Evolutionary conservation across 345 rosid species (phyloP).

Genomic region (Eucalyptus sp.): DNA sequence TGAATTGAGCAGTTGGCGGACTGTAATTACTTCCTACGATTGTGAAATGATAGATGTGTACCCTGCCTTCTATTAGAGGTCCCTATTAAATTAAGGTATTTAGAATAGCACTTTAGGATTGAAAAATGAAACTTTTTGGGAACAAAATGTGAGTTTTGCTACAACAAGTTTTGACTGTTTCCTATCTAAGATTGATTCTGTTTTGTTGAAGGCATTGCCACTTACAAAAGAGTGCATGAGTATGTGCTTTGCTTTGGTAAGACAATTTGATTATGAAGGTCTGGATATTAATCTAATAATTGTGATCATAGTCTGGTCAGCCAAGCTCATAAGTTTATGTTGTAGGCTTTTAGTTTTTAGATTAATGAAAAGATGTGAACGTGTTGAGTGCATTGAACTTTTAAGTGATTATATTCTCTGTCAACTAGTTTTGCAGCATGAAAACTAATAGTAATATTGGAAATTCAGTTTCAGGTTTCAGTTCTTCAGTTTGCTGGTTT

Average conservation of each 20-base stretch:
- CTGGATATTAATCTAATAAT: neutral
- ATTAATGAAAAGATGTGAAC: neutral
- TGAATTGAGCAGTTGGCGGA: neutral
- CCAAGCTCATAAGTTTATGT: neutral
- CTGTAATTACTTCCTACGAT: neutral
- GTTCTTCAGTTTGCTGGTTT: constrained; percentile 52
- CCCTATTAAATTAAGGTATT: neutral
- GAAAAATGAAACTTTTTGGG: neutral
- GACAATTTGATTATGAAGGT: neutral
- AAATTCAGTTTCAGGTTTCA: constrained; percentile 44
- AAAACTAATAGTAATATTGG: neutral
- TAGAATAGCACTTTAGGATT: neutral
- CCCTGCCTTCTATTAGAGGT: neutral
- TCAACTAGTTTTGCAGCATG: neutral
- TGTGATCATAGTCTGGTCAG: neutral
- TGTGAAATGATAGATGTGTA: neutral
- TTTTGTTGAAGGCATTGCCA: neutral
- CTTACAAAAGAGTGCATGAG: neutral
- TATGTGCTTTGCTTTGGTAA: neutral
- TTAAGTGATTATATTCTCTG: neutral
- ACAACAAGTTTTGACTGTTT: neutral
- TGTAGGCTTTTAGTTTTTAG: neutral
- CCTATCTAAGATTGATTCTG: neutral
- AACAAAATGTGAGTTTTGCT: neutral
- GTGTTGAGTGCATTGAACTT: neutral